These are phyloP conservation scores for Striga asiatica DNA, from an alignment of 257 asterid species.

Conservation along the genomic window DNA sequence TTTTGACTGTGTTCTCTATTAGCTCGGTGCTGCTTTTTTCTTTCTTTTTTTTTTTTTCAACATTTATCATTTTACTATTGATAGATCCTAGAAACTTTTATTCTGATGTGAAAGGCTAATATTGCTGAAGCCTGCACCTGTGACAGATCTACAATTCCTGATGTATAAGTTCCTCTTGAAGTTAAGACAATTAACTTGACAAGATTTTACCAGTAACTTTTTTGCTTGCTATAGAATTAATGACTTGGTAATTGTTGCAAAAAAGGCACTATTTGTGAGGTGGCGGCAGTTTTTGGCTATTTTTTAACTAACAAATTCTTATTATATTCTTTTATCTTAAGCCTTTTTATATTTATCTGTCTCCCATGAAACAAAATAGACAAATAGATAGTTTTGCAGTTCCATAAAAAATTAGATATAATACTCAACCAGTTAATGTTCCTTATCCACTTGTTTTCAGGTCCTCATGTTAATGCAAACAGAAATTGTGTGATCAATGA, in stretches of 20 bases:
- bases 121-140: not conserved
- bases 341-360: not conserved
- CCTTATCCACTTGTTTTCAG: conserved; percentile 30
- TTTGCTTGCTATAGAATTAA: not conserved
- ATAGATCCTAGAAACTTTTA: too few species aligned
- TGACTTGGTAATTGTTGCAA: not conserved
- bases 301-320: not conserved
- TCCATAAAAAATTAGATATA: not conserved
- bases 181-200: not conserved
- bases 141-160: not conserved
- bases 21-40: not conserved
- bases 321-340: not conserved
- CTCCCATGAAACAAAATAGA: not conserved
- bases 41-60: not conserved
- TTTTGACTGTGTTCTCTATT: not conserved
- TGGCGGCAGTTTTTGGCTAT: not conserved
- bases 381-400: not conserved
- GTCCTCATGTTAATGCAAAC: conserved; percentile 82
- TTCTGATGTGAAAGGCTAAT: not conserved
- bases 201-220: not conserved
- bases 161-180: not conserved
- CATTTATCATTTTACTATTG: not conserved
- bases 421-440: conserved; percentile 15
- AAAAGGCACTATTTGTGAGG: not conserved
- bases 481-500: conserved; percentile 63